Evolutionary conservation across 192 early-diverging fungal genomes (phyloP).

Genomic region (Dispira simplex): DNA sequence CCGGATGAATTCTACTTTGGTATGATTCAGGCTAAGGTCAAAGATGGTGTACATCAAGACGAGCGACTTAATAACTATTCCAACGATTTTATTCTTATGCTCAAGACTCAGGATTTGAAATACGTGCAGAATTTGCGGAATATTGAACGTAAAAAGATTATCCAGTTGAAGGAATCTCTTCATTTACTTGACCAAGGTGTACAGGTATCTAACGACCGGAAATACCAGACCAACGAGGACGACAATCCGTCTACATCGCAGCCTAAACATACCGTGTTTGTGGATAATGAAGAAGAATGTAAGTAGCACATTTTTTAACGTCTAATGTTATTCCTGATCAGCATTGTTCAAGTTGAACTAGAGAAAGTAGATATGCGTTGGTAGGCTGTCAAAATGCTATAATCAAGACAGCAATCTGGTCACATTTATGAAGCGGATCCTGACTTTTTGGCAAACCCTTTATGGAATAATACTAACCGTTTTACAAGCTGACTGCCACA

Average conservation of each 20-base stretch:
- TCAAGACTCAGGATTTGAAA: conserved; percentile 87
- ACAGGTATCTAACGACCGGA: not conserved
- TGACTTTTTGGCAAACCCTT: not conserved
- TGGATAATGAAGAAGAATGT: conserved; percentile 48
- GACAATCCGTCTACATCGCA: not conserved
- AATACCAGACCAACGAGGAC: conserved; percentile 12
- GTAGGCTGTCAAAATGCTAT: not conserved
- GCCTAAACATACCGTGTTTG: conserved; percentile 65
- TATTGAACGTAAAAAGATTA: conserved; percentile 39
- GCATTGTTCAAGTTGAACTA: not conserved
- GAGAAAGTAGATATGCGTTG: no score
- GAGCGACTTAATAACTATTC: conserved; percentile 59
- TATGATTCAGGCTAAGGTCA: conserved; percentile 81
- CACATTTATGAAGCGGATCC: not conserved
- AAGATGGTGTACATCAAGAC: conserved; percentile 65
- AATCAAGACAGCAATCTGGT: no score
- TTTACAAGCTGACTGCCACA: not conserved
- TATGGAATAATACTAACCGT: no score
- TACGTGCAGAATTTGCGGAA: conserved; percentile 69
- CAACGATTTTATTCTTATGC: conserved; percentile 55
- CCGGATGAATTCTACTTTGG: conserved; percentile 98
- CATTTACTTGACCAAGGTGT: conserved; percentile 37
- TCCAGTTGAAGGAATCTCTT: conserved; percentile 49
- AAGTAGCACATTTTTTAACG: not conserved
- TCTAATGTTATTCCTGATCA: not conserved